Conservation (phyloP, 2,329 filamentous ascomycete genomes). For the Colletotrichum phormii region DNA sequence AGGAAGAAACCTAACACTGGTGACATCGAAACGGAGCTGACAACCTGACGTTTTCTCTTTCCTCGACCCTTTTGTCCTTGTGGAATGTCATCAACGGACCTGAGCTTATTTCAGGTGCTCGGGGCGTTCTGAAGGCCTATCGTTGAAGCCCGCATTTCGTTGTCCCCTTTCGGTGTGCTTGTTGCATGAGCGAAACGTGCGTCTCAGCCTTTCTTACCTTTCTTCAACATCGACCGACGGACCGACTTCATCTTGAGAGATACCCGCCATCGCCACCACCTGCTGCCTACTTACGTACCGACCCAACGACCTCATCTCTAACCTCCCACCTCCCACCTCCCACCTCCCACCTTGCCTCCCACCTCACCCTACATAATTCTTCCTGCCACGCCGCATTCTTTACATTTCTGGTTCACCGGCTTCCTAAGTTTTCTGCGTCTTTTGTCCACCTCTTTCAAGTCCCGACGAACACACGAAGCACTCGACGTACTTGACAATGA, state of each 20-base stretch:
- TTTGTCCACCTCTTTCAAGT: neutral
- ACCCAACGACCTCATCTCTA: neutral
- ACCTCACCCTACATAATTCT: neutral
- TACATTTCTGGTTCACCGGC: neutral
- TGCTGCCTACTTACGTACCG: neutral
- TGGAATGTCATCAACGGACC: neutral
- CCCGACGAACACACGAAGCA: neutral
- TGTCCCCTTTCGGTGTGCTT: neutral
- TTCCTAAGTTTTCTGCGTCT: neutral
- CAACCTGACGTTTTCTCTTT: neutral
- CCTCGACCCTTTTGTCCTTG: neutral
- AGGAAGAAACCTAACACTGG: neutral
- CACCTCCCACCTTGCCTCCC: neutral
- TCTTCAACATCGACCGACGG: slow-evolving; percentile 7
- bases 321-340: neutral
- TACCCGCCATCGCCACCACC: slow-evolving; percentile 15
- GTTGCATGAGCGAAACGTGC: slow-evolving; percentile 28
- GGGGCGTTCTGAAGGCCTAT: neutral
- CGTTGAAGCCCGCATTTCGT: neutral
- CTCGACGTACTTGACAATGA: slow-evolving; percentile 18
- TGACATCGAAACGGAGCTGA: neutral
- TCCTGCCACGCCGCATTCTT: neutral
- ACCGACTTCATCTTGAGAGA: slow-evolving; percentile 6
- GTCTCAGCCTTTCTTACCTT: slow-evolving; percentile 18
- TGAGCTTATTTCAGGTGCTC: neutral